Conservation (phyloP, 768 basidiomycete genomes). For the Cyclocybe cylindracea region DNA sequence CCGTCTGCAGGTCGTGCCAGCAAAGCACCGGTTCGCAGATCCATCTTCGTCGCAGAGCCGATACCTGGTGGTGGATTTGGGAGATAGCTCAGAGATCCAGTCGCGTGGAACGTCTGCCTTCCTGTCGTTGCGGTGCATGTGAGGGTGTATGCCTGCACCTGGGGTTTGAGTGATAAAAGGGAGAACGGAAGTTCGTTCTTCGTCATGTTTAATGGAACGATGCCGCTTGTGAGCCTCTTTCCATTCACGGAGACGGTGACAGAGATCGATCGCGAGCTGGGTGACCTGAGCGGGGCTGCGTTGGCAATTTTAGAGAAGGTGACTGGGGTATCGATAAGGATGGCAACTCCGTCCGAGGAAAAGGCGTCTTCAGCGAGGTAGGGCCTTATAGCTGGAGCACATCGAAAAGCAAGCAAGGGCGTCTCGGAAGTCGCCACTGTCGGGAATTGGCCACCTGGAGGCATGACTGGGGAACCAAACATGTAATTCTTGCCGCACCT, state of each 20-base stretch:
- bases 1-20: slow-evolving; percentile 53
- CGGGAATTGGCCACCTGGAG: slow-evolving; percentile 39
- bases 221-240: slow-evolving; percentile 39
- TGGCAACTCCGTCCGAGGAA: slow-evolving; percentile 33
- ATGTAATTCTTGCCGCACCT: slow-evolving; percentile 65
- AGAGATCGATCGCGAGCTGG: slow-evolving; percentile 27
- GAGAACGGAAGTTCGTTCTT: slow-evolving; percentile 52
- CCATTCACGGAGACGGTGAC: slow-evolving; percentile 52
- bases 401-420: slow-evolving; percentile 58
- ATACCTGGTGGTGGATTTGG: slow-evolving; percentile 47
- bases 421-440: slow-evolving; percentile 14
- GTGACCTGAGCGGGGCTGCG: slow-evolving; percentile 30
- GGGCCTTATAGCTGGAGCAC: slow-evolving; percentile 58
- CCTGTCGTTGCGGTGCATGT: slow-evolving; percentile 39
- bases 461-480: slow-evolving; percentile 37
- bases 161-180: slow-evolving; percentile 45
- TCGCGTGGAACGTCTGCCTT: slow-evolving; percentile 44
- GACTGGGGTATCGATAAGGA: slow-evolving; percentile 56
- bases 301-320: slow-evolving; percentile 48
- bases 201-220: slow-evolving; percentile 52
- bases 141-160: slow-evolving; percentile 35
- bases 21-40: slow-evolving; percentile 57
- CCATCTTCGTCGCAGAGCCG: slow-evolving; percentile 65
- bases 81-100: slow-evolving; percentile 47
- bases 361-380: slow-evolving; percentile 56